A percentile compares a stretch with the other conserved stretches of the same genome.
Conservation (phyloP, 148 eudicot species). For the Rhododendron williamsianum region DNA sequence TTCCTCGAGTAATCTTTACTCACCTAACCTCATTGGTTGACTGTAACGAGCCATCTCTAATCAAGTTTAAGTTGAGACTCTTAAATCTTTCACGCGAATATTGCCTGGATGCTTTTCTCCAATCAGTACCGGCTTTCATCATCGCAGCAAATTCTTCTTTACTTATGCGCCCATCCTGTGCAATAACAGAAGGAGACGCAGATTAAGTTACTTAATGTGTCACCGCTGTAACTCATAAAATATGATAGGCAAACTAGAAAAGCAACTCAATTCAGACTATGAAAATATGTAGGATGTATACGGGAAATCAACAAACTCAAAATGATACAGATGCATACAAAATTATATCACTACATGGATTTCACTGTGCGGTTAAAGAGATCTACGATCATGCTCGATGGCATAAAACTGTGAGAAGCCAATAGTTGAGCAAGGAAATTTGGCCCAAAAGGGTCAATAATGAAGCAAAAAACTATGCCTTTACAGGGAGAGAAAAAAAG, state of each 20-base stretch:
- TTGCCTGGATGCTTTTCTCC: conserved; percentile 2
- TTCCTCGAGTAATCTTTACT: background rate
- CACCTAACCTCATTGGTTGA: background rate
- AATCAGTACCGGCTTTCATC: background rate
- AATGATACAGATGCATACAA: background rate
- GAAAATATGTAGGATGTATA: background rate
- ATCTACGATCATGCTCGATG: too few species aligned
- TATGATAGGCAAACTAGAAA: background rate
- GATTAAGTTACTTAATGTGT: background rate
- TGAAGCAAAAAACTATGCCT: background rate
- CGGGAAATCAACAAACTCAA: background rate
- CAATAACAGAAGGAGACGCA: background rate
- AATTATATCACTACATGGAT: background rate
- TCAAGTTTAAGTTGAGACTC: background rate
- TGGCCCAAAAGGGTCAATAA: background rate
- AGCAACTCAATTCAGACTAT: background rate
- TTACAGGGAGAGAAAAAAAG: background rate
- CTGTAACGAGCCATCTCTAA: background rate
- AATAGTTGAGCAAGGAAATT: too few species aligned
- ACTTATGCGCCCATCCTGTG: conserved; percentile 63
- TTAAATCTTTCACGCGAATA: background rate
- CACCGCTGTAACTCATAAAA: background rate
- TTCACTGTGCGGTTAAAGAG: background rate
- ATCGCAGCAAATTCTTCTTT: conserved; percentile 55
- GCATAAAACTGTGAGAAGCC: too few species aligned